Percentiles rank a stretch among this genome's conserved stretches.
Conservation (phyloP, 805 yeast genomes). For the Pichia nanzhaoensis region DNA sequence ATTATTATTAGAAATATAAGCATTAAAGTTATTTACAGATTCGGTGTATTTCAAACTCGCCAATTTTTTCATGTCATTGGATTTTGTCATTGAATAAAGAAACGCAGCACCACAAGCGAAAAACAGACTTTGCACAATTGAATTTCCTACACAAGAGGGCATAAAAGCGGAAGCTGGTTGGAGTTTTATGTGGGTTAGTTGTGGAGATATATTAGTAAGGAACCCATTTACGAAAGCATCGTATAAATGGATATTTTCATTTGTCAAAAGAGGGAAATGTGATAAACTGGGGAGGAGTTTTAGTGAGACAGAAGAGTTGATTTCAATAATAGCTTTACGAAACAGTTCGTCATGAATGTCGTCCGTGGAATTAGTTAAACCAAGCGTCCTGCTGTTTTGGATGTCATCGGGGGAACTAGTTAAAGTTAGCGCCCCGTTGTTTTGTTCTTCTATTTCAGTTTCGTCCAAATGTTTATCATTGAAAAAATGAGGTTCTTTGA, state of each 20-base stretch:
- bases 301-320: slow-evolving; percentile 4
- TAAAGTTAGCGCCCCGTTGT: too few species aligned
- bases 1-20: slow-evolving; percentile 19
- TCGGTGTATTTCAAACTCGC: slow-evolving; percentile 20
- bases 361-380: not conserved
- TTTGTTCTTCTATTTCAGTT: too few species aligned
- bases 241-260: slow-evolving; percentile 15
- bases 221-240: slow-evolving; percentile 36
- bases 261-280: not conserved
- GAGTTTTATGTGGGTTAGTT: slow-evolving; percentile 33
- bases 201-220: slow-evolving; percentile 36
- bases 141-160: slow-evolving; percentile 29
- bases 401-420: not conserved
- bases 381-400: not conserved
- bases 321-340: slow-evolving; percentile 17
- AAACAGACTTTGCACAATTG: slow-evolving; percentile 30
- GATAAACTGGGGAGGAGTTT: not conserved
- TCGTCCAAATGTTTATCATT: too few species aligned
- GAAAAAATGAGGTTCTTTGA: too few species aligned
- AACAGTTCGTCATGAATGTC: slow-evolving; percentile 17
- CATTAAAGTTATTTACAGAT: slow-evolving; percentile 16
- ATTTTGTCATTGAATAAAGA: slow-evolving; percentile 23
- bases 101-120: slow-evolving; percentile 37
- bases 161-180: slow-evolving; percentile 37
- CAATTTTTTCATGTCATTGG: slow-evolving; percentile 18